These are phyloP conservation scores for Brassica nigra DNA, from an alignment of 345 rosid species.

Conservation along the genomic window DNA sequence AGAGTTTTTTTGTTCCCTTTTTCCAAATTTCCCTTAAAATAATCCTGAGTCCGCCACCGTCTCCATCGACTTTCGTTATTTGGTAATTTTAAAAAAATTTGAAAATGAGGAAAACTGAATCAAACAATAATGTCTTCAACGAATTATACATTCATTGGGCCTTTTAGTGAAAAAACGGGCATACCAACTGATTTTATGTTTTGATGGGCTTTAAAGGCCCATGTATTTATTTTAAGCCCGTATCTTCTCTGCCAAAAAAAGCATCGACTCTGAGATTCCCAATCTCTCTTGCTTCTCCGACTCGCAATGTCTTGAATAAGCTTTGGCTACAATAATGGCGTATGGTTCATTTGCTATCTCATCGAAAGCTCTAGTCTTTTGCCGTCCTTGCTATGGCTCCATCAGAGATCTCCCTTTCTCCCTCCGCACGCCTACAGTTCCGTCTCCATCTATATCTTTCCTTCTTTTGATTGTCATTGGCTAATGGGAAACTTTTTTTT, in stretches of 20 bases:
- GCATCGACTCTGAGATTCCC: slow-evolving; percentile 26
- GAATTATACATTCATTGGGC: no score
- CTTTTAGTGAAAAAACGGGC: no score
- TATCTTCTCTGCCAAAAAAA: slow-evolving; percentile 5
- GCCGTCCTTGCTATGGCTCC: slow-evolving; percentile 42
- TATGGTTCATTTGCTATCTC: slow-evolving; percentile 26
- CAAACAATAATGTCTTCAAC: no score
- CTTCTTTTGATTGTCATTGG: background rate
- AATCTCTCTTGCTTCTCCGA: slow-evolving; percentile 17
- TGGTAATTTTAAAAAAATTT: no score
- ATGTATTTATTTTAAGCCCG: background rate
- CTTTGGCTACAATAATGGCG: slow-evolving; percentile 33
- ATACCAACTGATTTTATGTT: background rate
- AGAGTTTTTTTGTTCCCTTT: no score
- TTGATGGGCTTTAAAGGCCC: slow-evolving; percentile 21
- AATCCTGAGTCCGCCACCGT: no score
- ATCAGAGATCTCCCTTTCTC: slow-evolving; percentile 43
- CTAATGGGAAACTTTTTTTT: background rate
- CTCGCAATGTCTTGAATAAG: slow-evolving; percentile 29
- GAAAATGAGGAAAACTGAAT: no score
- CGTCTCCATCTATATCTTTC: slow-evolving; percentile 12
- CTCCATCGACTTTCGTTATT: no score
- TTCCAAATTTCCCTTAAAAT: no score
- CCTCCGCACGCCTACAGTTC: slow-evolving; percentile 37
- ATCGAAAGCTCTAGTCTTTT: slow-evolving; percentile 38